phyloP scores from a whole-genome alignment of 768 basidiomycete genomes.

The Leccinellum albellum region DNA sequence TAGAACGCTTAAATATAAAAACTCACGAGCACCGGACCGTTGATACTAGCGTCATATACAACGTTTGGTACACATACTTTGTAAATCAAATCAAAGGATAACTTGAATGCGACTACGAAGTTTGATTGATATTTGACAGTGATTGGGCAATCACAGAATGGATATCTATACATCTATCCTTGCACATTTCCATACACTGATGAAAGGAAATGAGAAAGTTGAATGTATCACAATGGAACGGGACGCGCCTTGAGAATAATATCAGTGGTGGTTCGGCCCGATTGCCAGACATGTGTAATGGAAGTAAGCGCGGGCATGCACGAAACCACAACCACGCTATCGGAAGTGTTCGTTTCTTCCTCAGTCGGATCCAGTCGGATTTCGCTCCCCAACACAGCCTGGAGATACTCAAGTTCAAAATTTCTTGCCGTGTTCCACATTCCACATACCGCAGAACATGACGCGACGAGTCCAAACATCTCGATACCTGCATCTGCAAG shows the following conservation, averaged over 20 bases:
- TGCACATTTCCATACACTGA: constrained; percentile 69
- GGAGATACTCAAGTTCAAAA: constrained; percentile 3
- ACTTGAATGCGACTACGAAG: constrained; percentile 4
- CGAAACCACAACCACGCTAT: constrained; percentile 71
- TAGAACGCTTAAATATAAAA: background rate
- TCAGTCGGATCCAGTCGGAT: constrained; percentile 81
- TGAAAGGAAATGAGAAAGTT: background rate
- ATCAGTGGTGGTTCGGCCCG: constrained; percentile 57
- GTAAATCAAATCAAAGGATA: background rate
- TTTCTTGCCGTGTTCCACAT: background rate
- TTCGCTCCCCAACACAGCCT: constrained; percentile 57
- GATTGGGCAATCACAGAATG: constrained; percentile 73
- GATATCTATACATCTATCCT: constrained; percentile 68
- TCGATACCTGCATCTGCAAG: constrained; percentile 92
- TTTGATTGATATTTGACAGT: constrained; percentile 36
- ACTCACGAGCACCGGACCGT: background rate
- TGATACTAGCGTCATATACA: background rate
- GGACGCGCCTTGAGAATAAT: constrained; percentile 54
- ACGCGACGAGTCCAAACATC: constrained; percentile 81
- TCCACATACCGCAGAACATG: constrained; percentile 68
- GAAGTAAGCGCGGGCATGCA: constrained; percentile 86
- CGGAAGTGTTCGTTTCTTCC: constrained; percentile 54
- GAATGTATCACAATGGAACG: constrained; percentile 15
- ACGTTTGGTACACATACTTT: background rate
- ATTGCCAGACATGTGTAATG: constrained; percentile 84